Percentiles rank a stretch among this genome's conserved stretches.
Evolutionary conservation across 441 rosid species (phyloP).

Genomic region (Macaranga tanarius): DNA sequence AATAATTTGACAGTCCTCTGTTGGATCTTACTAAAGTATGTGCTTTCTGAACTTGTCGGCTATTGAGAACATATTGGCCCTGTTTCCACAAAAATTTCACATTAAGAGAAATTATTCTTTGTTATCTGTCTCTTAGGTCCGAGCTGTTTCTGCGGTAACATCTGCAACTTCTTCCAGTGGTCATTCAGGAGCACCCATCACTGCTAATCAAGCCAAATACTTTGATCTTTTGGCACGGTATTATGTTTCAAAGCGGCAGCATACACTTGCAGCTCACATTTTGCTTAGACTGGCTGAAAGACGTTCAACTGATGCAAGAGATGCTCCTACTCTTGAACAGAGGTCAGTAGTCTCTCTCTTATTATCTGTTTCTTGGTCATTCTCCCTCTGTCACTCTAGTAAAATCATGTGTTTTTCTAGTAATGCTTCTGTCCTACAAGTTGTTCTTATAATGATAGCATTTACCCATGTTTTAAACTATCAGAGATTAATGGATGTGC

Average conservation of each 20-base stretch:
- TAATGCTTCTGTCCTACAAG: not conserved
- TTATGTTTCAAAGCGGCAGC: constrained; percentile 90
- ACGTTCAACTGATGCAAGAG: constrained; percentile 59
- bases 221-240: constrained; percentile 87
- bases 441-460: not conserved
- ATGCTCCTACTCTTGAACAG: constrained; percentile 73
- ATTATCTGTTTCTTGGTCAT: not conserved
- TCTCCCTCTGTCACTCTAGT: not conserved
- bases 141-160: constrained; percentile 43
- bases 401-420: not conserved
- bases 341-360: constrained; percentile 45
- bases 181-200: constrained; percentile 53
- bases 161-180: constrained; percentile 51
- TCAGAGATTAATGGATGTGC: not conserved
- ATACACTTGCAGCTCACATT: constrained; percentile 91
- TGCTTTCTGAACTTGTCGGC: not conserved
- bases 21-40: constrained; percentile 8
- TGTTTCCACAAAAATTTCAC: constrained; percentile 10
- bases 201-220: constrained; percentile 69
- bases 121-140: constrained; percentile 38
- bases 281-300: constrained; percentile 93
- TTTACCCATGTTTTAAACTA: not conserved
- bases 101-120: constrained; percentile 10
- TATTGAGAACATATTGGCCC: not conserved
- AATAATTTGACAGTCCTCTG: not conserved